phyloP scores from a whole-genome alignment of 768 basidiomycete genomes.

The Rhodotorula kratochvilovae region DNA sequence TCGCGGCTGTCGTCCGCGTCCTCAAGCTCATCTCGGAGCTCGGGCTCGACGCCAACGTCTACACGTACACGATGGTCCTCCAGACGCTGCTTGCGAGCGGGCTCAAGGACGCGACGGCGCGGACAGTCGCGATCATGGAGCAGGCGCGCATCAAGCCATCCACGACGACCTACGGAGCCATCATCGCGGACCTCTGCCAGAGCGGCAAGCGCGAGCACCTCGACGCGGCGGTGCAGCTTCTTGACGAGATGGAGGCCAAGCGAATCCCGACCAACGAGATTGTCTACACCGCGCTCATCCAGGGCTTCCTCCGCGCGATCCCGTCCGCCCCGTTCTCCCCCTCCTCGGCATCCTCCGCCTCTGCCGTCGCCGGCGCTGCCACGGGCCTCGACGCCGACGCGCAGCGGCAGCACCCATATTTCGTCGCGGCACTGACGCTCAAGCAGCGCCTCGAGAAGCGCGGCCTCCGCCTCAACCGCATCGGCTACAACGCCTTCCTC shows the following conservation, averaged over 20 bases:
- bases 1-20: constrained; percentile 58
- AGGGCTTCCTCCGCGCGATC: constrained; percentile 62
- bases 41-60: constrained; percentile 66
- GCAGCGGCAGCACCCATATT: constrained; percentile 52
- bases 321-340: constrained; percentile 50
- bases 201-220: constrained; percentile 54
- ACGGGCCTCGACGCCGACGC: constrained; percentile 15
- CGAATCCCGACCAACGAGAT: constrained; percentile 61
- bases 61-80: constrained; percentile 82
- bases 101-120: constrained; percentile 61
- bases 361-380: constrained; percentile 27
- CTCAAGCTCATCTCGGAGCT: constrained; percentile 59
- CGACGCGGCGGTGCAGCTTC: constrained; percentile 61
- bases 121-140: constrained; percentile 68
- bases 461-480: constrained; percentile 57
- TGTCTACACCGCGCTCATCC: constrained; percentile 76
- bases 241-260: constrained; percentile 67
- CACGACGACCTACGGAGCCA: constrained; percentile 68
- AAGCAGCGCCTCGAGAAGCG: constrained; percentile 30
- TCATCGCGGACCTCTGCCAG: constrained; percentile 71
- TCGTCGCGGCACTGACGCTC: constrained; percentile 56
- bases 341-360: neutral
- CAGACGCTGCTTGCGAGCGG: constrained; percentile 68
- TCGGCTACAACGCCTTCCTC: constrained; percentile 74
- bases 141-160: constrained; percentile 69